Base-by-base conservation (phyloP, 2,329 filamentous ascomycete species). In the Coleophoma cylindrospora region DNA sequence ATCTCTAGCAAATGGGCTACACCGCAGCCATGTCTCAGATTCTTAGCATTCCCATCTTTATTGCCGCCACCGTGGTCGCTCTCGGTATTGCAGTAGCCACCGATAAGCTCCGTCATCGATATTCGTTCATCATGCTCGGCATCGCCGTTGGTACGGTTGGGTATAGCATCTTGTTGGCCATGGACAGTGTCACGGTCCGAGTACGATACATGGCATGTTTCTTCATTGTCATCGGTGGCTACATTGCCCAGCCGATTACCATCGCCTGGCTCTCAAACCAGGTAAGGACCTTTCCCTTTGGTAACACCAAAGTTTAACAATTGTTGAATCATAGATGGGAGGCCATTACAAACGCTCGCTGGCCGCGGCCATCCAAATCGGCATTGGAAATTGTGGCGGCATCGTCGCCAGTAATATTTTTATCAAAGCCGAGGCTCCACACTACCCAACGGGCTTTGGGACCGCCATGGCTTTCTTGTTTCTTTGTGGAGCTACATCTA, bases 1-100 rank as follows among this genome's bases (percentile, higher is more conserved):
- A 41, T 62, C 61, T 15, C 61, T 63, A 6, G 59, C 63, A 4
- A 63, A 61, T 38, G 14, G 36, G 36, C 36, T 38, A 38, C 12
- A n/a, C 36, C 7, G 15, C 13, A 38, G 36, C 36, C 2, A 14
- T n/a, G 36, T 14, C 36, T 7, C 36, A 38, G 15, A 38, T 38
- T 9, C 36, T n/a, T 4, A 38, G 14, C 3, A 38, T 38, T 4
- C 36, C 36, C 2, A 17, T 38, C 13, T 38, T n/a, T 38, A 13
- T 38, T 17, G 36, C 15, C 4, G 36, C 36, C 13, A 14, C 15
- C 15, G 11, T 38, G 5, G 13, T 14, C 36, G 14, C 15, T 4
- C 13, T n/a, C 36, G 1, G 62, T 60, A 17, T 17, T 7, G 36
- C 36, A 3, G 13, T n/a, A 2, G 13, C 15, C 5, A n/a, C 36